These are phyloP conservation scores for Eucommia ulmoides DNA, from an alignment of 257 asterid species.

Conservation along the genomic window DNA sequence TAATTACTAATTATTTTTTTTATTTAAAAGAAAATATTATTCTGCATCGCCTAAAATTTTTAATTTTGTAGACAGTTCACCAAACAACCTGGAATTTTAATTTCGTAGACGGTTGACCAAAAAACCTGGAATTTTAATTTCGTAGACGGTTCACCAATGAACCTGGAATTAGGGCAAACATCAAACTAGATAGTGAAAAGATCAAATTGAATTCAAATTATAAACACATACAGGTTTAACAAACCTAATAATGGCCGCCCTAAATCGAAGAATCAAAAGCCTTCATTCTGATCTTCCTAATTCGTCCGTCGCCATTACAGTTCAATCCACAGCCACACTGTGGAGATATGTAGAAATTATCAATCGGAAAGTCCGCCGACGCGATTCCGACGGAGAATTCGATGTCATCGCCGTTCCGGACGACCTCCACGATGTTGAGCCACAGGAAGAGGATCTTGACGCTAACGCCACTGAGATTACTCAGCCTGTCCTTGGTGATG, in stretches of 20 bases:
- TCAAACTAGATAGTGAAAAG: not conserved
- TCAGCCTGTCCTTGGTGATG: constrained; percentile 34
- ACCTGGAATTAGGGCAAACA: not conserved
- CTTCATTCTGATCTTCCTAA: constrained; percentile 9
- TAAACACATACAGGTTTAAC: no score
- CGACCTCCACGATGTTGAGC: constrained; percentile 66
- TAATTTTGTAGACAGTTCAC: no score
- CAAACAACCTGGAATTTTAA: no score
- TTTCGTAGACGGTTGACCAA: no score
- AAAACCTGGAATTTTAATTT: no score
- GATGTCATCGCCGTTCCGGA: constrained; percentile 34
- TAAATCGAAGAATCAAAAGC: constrained; percentile 25
- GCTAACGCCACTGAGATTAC: constrained; percentile 43
- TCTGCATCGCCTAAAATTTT: no score
- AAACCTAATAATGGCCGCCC: no score
- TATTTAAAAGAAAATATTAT: no score
- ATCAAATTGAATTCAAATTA: not conserved
- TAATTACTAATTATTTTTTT: no score
- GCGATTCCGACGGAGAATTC: constrained; percentile 75
- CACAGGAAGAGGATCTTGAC: constrained; percentile 61
- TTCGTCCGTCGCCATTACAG: constrained; percentile 17
- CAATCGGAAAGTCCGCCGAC: constrained; percentile 44
- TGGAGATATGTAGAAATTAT: constrained; percentile 49
- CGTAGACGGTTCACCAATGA: not conserved
- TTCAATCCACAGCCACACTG: constrained; percentile 85